Evolutionary conservation across 306 rosid species (phyloP).

Genomic region (Sicyos baderoa): DNA sequence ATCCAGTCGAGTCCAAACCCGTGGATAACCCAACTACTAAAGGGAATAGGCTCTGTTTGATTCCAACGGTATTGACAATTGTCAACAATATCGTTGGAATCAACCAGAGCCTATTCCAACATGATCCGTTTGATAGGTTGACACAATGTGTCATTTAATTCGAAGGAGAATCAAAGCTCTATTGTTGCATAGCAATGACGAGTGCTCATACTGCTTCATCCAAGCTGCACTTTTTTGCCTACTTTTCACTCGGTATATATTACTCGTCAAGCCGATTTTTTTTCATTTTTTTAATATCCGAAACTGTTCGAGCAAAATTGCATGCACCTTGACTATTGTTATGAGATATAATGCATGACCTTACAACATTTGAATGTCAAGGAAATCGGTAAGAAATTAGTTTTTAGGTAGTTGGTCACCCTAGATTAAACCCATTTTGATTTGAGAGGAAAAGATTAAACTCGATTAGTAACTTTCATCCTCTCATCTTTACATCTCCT

Average conservation of each 20-base stretch:
- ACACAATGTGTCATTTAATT: too few relatives aligned
- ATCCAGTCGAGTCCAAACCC: constrained; percentile 50
- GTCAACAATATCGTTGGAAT: too few relatives aligned
- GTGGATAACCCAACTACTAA: constrained; percentile 54
- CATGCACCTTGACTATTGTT: too few relatives aligned
- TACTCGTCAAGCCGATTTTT: not conserved
- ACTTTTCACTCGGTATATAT: not conserved
- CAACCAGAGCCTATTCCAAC: too few relatives aligned
- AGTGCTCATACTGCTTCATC: not conserved
- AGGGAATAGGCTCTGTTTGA: constrained; percentile 67
- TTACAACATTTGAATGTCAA: too few relatives aligned
- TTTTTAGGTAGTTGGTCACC: too few relatives aligned
- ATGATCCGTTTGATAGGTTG: too few relatives aligned
- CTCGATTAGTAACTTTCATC: constrained; percentile 24
- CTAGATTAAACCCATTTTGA: constrained; percentile 3
- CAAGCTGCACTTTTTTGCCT: not conserved
- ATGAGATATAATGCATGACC: too few relatives aligned
- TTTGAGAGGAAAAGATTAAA: not conserved
- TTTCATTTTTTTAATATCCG: too few relatives aligned
- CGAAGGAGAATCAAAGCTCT: not conserved
- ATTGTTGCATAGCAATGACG: not conserved
- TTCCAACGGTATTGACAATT: constrained; percentile 77
- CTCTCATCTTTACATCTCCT: constrained; percentile 69
- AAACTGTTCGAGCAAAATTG: too few relatives aligned
- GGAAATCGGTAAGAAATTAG: too few relatives aligned